Conservation (phyloP, 2,329 filamentous ascomycete species). For the Cyphellophora attinorum region DNA sequence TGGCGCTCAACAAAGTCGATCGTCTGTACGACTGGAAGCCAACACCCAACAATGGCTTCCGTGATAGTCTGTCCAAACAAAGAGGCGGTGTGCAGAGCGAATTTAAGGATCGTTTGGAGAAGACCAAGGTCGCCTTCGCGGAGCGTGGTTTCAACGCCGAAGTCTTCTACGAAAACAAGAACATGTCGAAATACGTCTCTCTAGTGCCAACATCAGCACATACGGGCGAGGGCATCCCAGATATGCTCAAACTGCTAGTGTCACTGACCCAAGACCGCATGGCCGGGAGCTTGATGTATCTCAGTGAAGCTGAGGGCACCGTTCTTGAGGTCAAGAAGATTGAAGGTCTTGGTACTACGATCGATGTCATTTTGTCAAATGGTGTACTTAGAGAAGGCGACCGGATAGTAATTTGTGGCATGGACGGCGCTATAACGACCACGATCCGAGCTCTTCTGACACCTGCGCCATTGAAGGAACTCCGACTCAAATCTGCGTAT, state of each 20-base stretch:
- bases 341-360: constrained; percentile 96
- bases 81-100: constrained; percentile 90
- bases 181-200: constrained; percentile 89
- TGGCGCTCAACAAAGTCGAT: constrained; percentile 99
- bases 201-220: constrained; percentile 93
- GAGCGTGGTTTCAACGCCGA: constrained; percentile 98
- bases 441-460: constrained; percentile 93
- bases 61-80: constrained; percentile 80
- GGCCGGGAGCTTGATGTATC: constrained; percentile 94
- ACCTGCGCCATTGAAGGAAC: constrained; percentile 81
- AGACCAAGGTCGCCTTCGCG: constrained; percentile 86
- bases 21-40: constrained; percentile 98
- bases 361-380: constrained; percentile 93
- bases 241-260: constrained; percentile 93
- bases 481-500: constrained; percentile 91
- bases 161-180: constrained; percentile 96
- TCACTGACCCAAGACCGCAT: constrained; percentile 93
- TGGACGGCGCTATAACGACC: constrained; percentile 90
- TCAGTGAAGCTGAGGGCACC: constrained; percentile 94
- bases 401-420: constrained; percentile 86
- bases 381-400: constrained; percentile 92
- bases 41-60: constrained; percentile 97
- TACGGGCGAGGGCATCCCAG: constrained; percentile 97
- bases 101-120: constrained; percentile 79
- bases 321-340: constrained; percentile 99